A percentile compares a stretch with the other conserved stretches of the same genome.
Evolutionary conservation across 163 green algal genomes (phyloP).

Genomic region (Chlamydomonas reinhardtii): DNA sequence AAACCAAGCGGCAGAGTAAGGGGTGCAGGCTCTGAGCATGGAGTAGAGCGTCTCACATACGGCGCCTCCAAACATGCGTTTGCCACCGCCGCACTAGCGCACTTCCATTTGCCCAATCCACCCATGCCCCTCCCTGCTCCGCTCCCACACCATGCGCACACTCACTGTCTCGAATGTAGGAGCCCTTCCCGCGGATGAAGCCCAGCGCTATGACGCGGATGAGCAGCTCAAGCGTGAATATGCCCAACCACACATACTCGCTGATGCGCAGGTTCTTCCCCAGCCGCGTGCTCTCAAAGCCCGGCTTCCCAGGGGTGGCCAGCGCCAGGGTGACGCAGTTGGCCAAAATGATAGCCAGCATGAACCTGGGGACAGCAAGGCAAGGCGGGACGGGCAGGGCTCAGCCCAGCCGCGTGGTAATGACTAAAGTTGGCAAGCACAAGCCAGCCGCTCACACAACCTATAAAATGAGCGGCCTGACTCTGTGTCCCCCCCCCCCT

Average conservation of each 20-base stretch:
- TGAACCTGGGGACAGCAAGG: background rate
- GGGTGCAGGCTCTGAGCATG: background rate
- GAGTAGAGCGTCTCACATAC: too few relatives aligned
- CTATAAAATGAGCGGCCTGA: too few relatives aligned
- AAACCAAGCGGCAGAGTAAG: background rate
- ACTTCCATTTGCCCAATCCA: too few relatives aligned
- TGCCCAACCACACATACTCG: slow-evolving; percentile 8
- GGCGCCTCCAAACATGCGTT: too few relatives aligned
- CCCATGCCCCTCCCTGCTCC: too few relatives aligned
- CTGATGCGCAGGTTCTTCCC: background rate
- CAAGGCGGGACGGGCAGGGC: background rate
- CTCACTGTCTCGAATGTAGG: background rate
- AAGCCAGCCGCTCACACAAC: too few relatives aligned
- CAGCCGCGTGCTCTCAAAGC: background rate
- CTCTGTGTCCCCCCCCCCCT: too few relatives aligned
- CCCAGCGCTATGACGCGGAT: background rate
- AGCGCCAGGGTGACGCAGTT: slow-evolving; percentile 1
- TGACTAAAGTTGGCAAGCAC: too few relatives aligned
- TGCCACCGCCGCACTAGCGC: too few relatives aligned
- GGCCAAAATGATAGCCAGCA: background rate
- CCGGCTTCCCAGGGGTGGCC: background rate
- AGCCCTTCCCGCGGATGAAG: background rate
- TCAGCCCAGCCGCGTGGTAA: too few relatives aligned
- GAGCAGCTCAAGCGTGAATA: background rate
- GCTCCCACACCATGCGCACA: too few relatives aligned